Base-by-base conservation (phyloP, 257 asterid genomes). In the Primulina eburnea region DNA sequence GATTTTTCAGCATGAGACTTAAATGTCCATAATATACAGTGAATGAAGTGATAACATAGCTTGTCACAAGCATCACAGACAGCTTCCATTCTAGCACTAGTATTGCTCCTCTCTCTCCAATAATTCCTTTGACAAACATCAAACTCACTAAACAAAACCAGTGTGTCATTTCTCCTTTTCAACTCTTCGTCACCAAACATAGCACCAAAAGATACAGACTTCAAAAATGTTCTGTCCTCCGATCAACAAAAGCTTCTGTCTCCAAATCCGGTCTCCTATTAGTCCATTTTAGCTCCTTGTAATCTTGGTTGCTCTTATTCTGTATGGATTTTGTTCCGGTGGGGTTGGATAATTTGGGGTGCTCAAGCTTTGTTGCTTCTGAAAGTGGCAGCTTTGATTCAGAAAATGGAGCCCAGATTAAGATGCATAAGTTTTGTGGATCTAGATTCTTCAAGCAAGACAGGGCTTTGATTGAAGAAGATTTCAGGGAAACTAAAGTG, bases 321-420 rank as follows among this genome's bases (percentile, higher is more conserved):
- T 71, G 68, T 9, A 92, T 89, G 96, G 96, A 92, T 80, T 88
- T 88, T 76, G 94, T 84, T 30, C 78, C 72, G 34, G 82, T 87
- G 77, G 84, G 84, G n/a, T 76, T 88, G 67, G 98, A 88, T 57
- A 74, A 68, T 70, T 70, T 81, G 64, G 63, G 79, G 71, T 64
- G 62, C 69, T 77, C 87, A 64, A 83, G 68, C 68, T 40, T 74
- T 30, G 70, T 71, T 56, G 52, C 72, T 52, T 3, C 64, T 60
- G 64, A 29, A 77, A 78, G 72, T 75, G 80, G 71, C 57, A 60
- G 72, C 52, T 53, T 73, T 34, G 24, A 77, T 37, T 56, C 64
- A 30, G 68, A 73, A 21, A 55, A 62, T 66, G 79, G 50, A 69
- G 43, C 56, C 16, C 63, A 71, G 6, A 65, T 14, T 74, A 74